Percentiles rank a stretch among this genome's conserved stretches.
phyloP scores from a whole-genome alignment of 2,329 filamentous ascomycete species.

The Emmonsiellopsis sp. region DNA sequence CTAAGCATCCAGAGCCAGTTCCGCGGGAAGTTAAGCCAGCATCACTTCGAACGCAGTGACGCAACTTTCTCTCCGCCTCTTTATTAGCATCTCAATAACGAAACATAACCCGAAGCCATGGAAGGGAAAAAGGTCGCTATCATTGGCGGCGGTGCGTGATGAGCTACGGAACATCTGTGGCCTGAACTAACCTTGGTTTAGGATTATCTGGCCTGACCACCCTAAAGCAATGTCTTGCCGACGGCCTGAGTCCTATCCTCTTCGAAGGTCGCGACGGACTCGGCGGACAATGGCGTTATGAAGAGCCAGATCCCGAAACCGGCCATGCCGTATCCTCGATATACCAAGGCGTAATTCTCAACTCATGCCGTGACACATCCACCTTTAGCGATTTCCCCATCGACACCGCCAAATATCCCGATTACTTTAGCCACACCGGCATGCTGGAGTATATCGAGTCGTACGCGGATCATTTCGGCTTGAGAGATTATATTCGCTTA shows the following conservation, averaged over 20 bases:
- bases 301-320: conserved; percentile 18
- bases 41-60: too few relatives aligned
- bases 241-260: conserved; percentile 25
- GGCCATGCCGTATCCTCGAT: conserved; percentile 24
- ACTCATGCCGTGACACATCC: conserved; percentile 31
- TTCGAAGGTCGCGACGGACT: conserved; percentile 29
- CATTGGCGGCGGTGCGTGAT: conserved; percentile 14
- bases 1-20: too few relatives aligned
- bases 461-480: conserved; percentile 29
- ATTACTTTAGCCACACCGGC: conserved; percentile 29
- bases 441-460: conserved; percentile 29
- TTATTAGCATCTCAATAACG: too few relatives aligned
- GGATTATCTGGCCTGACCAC: conserved; percentile 28
- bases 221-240: conserved; percentile 32
- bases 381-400: conserved; percentile 33
- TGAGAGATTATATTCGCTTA: conserved; percentile 27
- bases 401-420: conserved; percentile 29
- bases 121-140: conserved; percentile 12
- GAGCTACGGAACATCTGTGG: background rate
- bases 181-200: conserved; percentile 5
- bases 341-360: conserved; percentile 29
- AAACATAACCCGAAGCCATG: background rate
- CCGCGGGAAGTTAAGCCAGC: too few relatives aligned
- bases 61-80: too few relatives aligned
- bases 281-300: conserved; percentile 34